These are phyloP conservation scores for Komagataea norvegica DNA, from an alignment of 1,139 yeast genomes.

Conservation along the genomic window DNA sequence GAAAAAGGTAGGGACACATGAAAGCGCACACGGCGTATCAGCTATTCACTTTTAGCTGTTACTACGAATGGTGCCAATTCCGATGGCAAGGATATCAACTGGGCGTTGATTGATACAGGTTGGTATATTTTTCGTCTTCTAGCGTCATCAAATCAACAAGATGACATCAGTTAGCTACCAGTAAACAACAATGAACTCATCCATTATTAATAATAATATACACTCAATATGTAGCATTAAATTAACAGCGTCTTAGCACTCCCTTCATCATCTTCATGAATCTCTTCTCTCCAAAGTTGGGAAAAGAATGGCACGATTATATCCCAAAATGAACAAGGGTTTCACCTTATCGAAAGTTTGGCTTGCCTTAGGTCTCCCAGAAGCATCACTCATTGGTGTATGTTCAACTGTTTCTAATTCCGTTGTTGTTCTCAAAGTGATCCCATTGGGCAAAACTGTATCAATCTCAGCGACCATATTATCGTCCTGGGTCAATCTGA, in stretches of 20 bases:
- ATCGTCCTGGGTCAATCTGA: background rate
- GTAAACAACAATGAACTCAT: background rate
- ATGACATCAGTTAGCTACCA: background rate
- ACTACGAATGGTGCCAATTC: slow-evolving; percentile 4
- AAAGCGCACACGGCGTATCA: background rate
- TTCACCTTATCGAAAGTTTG: too few species aligned
- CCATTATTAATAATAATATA: background rate
- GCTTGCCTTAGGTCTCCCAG: background rate
- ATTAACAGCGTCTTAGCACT: background rate
- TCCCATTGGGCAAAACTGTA: background rate
- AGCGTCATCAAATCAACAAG: background rate
- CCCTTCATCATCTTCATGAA: too few species aligned
- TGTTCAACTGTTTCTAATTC: background rate
- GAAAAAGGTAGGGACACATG: too few species aligned
- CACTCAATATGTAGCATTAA: background rate
- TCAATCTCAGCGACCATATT: background rate
- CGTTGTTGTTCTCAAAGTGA: slow-evolving; percentile 2
- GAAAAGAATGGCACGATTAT: slow-evolving; percentile 3
- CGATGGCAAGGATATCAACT: slow-evolving; percentile 5
- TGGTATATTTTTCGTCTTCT: slow-evolving; percentile 1
- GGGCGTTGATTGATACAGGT: slow-evolving; percentile 6
- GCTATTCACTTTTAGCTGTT: background rate
- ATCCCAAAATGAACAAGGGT: slow-evolving; percentile 1
- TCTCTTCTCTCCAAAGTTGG: slow-evolving; percentile 1
- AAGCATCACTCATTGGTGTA: background rate